Evolutionary conservation across 345 rosid species (phyloP), one percentile per base, ranked within the genome.

Genomic region (Nasturtium officinale): DNA sequence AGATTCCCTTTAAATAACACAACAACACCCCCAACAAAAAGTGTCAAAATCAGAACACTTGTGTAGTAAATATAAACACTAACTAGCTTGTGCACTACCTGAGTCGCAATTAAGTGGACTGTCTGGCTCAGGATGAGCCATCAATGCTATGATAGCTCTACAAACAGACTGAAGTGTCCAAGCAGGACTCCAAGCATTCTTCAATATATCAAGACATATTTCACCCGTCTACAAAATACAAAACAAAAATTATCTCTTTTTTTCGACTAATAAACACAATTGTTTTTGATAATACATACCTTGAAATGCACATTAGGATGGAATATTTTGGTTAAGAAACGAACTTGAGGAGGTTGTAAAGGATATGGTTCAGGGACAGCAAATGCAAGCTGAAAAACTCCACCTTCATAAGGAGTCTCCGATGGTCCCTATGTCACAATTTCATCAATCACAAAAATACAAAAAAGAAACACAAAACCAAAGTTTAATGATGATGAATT

Each of bases 171-270:
- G 97, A 67, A 91, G 92, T 3, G 97, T 95, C 98, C 99, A 95
- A n/a, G 99, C 98, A 1, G 99, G 98, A 72, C 96, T 95, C 99
- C 98, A 96, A 25, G 99, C 98, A 74, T 89, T 96, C 87, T 96
- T 96, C 91, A 95, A 84, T 74, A 95, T 91, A 74, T 95, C 99
- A 51, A 95, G 90, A 72, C 97, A 95, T 79, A 95, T 91, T 78
- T 95, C 99, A 33, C 99, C 97, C 0, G 99, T 95, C 96, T 95
- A 85, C 60, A 79, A 45, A 45, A 16, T 16, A 45, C 50, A 15
- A 42, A 6, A 45, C 47, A 45, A 45, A 42, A 12, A 5, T 5
- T 29, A 6, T 30, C 13, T 6, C 48, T 45, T 9, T 45, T 45
- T 6, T 45, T n/a, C 5, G 9, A 9, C 3, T n/a, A 43, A 6